phyloP scores from a whole-genome alignment of 2,329 filamentous ascomycete species.

The Alternaria tenuissima region DNA sequence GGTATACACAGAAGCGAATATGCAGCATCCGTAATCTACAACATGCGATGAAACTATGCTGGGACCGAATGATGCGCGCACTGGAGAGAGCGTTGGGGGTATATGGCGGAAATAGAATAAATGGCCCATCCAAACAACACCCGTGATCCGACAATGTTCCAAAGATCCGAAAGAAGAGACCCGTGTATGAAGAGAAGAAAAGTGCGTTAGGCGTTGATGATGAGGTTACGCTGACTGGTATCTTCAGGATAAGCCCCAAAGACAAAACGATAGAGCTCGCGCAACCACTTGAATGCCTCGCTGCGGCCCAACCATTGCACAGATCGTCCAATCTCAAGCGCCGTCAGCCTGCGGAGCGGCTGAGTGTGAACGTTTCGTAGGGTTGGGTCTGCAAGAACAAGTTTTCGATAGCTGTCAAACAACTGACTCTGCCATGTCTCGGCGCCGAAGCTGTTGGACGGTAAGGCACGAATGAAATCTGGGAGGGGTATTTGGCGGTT shows the following conservation, averaged over 20 bases:
- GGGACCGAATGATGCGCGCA: constrained; percentile 14
- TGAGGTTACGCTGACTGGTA: constrained; percentile 71
- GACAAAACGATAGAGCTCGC: constrained; percentile 82
- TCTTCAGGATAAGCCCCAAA: constrained; percentile 87
- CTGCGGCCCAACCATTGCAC: constrained; percentile 77
- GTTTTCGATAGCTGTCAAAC: constrained; percentile 79
- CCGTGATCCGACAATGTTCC: background rate
- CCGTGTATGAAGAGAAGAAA: background rate
- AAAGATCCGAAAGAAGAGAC: constrained; percentile 7
- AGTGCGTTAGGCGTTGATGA: constrained; percentile 56
- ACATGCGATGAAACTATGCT: constrained; percentile 17
- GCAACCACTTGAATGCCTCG: constrained; percentile 78
- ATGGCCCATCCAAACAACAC: constrained; percentile 17
- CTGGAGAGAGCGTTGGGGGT: constrained; percentile 40
- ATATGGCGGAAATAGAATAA: constrained; percentile 36
- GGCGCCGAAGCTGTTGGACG: constrained; percentile 79
- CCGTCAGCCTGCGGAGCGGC: constrained; percentile 68
- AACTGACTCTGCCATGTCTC: constrained; percentile 74
- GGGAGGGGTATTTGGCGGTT: constrained; percentile 71
- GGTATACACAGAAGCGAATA: constrained; percentile 25
- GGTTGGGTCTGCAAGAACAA: constrained; percentile 76
- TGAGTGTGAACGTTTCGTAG: constrained; percentile 61
- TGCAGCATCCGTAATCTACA: constrained; percentile 9
- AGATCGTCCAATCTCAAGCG: constrained; percentile 80
- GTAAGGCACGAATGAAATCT: constrained; percentile 77